Base-by-base conservation (phyloP, 1,284 basidiomycete genomes). In the Moniliella sp. region DNA sequence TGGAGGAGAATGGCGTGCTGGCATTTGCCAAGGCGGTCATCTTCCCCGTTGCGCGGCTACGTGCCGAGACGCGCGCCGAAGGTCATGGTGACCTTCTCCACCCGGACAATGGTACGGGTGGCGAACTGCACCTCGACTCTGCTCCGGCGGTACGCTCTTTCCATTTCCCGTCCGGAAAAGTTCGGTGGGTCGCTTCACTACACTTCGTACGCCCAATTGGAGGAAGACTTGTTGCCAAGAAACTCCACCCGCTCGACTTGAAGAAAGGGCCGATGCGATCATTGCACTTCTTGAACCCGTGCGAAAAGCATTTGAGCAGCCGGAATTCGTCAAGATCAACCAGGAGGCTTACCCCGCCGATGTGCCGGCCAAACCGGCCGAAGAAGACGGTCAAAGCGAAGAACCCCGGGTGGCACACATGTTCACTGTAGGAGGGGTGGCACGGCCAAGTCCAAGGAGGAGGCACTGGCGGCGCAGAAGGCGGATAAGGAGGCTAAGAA, bases 191-290 rank as follows among this genome's bases (percentile, higher is more conserved):
- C 74, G 31, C 63, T 74, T 36, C 81, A 91, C 61, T 88, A 81
- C 65, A 46, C 49, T 27, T 65, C 64, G 4, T 84, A 74, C 61
- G 66, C 69, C 11, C 69, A 69, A 18, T 60, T 97, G 40, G 69
- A 79, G 59, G 64, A 67, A n/a, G 78, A 77, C 36, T 97, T 57
- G 71, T 65, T 17, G 69, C 67, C 35, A 77, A 75, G 62, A 70
- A 71, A 39, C 50, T 97, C 4, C 83, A 93, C 61, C 91, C 88
- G 1, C 75, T 74, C 17, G 91, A 94, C 61, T 64, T 99, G 48
- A 99, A 97, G 66, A 63, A 63, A 5, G 72, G 73, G 34, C 72
- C n/a, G 72, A 73, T 17, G 76, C 75, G 4, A 75, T 97, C 49
- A 69, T 71, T 46, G 65, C 65, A n/a, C 63, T 99, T 17, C 64